These are phyloP conservation scores for Boletus rex-veris DNA, from an alignment of 768 basidiomycete genomes.

Conservation along the genomic window DNA sequence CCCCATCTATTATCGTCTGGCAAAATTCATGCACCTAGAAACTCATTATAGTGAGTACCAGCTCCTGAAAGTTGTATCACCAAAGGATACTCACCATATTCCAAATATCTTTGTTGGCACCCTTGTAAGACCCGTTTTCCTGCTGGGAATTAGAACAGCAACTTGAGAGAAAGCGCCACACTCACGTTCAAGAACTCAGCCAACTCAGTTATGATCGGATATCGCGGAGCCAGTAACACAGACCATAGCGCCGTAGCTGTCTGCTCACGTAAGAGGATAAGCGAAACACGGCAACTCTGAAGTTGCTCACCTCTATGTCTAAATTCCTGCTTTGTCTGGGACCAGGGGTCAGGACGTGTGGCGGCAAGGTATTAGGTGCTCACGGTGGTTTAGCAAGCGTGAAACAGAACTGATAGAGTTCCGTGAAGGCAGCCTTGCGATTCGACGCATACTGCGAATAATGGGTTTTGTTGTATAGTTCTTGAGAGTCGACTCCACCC, in stretches of 20 bases:
- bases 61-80: background rate
- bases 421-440: constrained; percentile 50
- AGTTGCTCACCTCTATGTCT: constrained; percentile 68
- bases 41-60: background rate
- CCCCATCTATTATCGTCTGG: constrained; percentile 54
- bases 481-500: constrained; percentile 18
- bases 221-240: constrained; percentile 66
- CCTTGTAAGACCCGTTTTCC: constrained; percentile 61
- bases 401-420: constrained; percentile 73
- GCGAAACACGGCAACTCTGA: background rate
- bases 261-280: constrained; percentile 32
- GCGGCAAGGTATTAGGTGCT: constrained; percentile 28
- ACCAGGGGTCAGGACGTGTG: constrained; percentile 3
- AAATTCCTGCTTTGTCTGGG: constrained; percentile 67
- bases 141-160: constrained; percentile 8
- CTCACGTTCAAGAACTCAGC: constrained; percentile 61
- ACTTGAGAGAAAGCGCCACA: constrained; percentile 12
- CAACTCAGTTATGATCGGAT: constrained; percentile 62
- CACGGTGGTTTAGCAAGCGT: constrained; percentile 67
- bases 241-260: constrained; percentile 73
- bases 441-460: constrained; percentile 51
- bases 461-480: constrained; percentile 52
- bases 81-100: constrained; percentile 55
- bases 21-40: constrained; percentile 75
- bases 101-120: constrained; percentile 84